phyloP scores from a whole-genome alignment of 495 filamentous ascomycete species.

The Penicillium soppii region DNA sequence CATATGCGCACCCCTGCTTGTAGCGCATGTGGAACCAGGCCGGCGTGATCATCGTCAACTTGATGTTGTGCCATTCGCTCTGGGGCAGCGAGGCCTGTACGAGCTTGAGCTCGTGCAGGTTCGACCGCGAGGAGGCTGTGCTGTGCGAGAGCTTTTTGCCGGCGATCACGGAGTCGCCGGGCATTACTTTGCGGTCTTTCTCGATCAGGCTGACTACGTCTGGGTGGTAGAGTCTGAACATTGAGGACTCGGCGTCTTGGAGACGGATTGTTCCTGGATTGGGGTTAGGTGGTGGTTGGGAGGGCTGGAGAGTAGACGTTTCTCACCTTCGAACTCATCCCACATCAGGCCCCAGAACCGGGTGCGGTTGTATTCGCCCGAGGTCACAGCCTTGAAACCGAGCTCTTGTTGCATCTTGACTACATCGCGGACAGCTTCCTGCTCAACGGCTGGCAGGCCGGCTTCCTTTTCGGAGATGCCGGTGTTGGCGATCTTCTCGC shows the following conservation, averaged over 20 bases:
- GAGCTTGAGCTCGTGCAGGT: conserved; percentile 59
- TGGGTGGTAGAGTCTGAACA: conserved; percentile 69
- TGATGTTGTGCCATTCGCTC: conserved; percentile 52
- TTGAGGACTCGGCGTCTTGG: conserved; percentile 47
- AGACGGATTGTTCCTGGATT: conserved; percentile 35
- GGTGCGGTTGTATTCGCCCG: conserved; percentile 63
- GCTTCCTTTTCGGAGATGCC: conserved; percentile 38
- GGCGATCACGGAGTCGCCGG: conserved; percentile 65
- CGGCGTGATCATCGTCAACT: conserved; percentile 63
- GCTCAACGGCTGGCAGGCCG: conserved; percentile 49
- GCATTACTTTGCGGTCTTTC: conserved; percentile 54
- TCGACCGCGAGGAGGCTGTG: conserved; percentile 42
- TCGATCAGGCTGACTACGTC: conserved; percentile 69
- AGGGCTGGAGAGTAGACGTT: conserved; percentile 23
- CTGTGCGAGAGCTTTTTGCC: conserved; percentile 61
- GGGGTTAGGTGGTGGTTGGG: not conserved
- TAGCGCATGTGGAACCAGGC: conserved; percentile 70
- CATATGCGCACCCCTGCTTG: conserved; percentile 56
- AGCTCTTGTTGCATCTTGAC: conserved; percentile 61
- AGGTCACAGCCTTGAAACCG: conserved; percentile 62
- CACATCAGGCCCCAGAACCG: conserved; percentile 62
- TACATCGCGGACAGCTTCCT: conserved; percentile 57
- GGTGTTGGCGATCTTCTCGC: conserved; percentile 48
- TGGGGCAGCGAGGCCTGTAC: conserved; percentile 50
- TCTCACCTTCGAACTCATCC: conserved; percentile 63